phyloP scores from a whole-genome alignment of 805 yeast species.

The Metschnikowia kunwiensis region DNA sequence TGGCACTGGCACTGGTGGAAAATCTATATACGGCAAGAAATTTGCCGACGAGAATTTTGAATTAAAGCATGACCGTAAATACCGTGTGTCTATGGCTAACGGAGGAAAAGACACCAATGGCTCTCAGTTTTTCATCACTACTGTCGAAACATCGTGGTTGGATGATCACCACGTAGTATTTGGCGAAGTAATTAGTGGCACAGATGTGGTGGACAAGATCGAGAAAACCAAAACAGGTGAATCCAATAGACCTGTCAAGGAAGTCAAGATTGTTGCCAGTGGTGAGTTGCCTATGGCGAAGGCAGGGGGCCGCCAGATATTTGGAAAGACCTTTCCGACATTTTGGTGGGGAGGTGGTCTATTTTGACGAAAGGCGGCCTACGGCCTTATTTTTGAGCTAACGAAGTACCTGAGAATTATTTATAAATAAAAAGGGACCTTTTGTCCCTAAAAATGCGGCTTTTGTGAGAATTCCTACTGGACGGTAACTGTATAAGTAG shows the following conservation, averaged over 20 bases:
- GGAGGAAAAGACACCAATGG: slow-evolving; percentile 81
- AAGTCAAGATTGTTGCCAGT: slow-evolving; percentile 60
- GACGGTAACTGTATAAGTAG: too few relatives aligned
- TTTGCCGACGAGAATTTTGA: slow-evolving; percentile 76
- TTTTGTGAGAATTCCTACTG: too few relatives aligned
- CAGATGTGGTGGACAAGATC: slow-evolving; percentile 73
- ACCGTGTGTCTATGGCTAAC: slow-evolving; percentile 74
- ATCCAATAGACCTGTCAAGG: slow-evolving; percentile 66
- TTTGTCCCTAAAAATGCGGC: too few relatives aligned
- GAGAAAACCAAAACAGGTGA: slow-evolving; percentile 67
- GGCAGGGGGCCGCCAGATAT: too few relatives aligned
- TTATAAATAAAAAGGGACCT: too few relatives aligned
- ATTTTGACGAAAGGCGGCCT: too few relatives aligned
- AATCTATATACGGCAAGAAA: slow-evolving; percentile 70
- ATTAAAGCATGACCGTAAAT: slow-evolving; percentile 66
- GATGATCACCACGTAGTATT: slow-evolving; percentile 94
- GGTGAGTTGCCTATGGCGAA: slow-evolving; percentile 57
- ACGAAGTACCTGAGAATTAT: too few relatives aligned
- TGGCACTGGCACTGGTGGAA: slow-evolving; percentile 75
- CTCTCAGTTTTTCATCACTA: slow-evolving; percentile 92
- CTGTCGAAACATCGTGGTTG: slow-evolving; percentile 87
- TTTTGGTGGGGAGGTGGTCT: too few relatives aligned
- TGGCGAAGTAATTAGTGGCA: slow-evolving; percentile 91
- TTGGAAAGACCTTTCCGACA: too few relatives aligned
- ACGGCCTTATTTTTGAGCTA: too few relatives aligned